A percentile compares a stretch with the other conserved stretches of the same genome.
These are phyloP conservation scores for Solanum infundibuliforme DNA, from an alignment of 257 asterid genomes.

Conservation along the genomic window DNA sequence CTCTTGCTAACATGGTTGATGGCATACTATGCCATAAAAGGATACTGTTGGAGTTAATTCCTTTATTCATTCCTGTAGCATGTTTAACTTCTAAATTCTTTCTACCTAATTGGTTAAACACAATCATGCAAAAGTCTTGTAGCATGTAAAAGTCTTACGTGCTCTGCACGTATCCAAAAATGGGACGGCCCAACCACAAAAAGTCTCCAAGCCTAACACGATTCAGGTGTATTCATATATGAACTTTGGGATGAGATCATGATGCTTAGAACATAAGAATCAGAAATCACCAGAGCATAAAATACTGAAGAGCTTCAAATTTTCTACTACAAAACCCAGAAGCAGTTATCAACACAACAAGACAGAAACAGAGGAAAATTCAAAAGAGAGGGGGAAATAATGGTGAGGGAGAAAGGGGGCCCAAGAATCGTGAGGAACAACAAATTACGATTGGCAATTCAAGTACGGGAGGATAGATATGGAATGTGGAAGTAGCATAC, in stretches of 20 bases:
- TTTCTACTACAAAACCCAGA: not conserved
- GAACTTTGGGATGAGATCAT: too few species aligned
- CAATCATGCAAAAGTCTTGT: not conserved
- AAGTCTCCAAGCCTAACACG: not conserved
- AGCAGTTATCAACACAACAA: not conserved
- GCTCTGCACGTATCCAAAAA: too few species aligned
- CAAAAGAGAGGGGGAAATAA: not conserved
- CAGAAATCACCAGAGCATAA: not conserved
- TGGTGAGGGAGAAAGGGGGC: not conserved
- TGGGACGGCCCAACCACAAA: not conserved
- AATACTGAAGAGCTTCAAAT: not conserved
- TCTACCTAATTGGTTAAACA: not conserved
- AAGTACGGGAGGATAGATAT: not conserved
- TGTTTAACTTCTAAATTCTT: not conserved
- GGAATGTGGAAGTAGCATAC: not conserved
- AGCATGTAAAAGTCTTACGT: not conserved
- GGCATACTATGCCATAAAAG: not conserved
- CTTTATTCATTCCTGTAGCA: not conserved
- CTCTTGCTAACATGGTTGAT: not conserved
- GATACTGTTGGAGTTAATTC: not conserved
- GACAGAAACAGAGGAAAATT: not conserved
- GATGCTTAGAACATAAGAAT: not conserved
- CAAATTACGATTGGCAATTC: not conserved
- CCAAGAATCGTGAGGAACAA: not conserved
- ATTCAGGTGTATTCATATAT: too few species aligned